These are phyloP conservation scores for Calonectria pauciramosa DNA, from an alignment of 2,329 filamentous ascomycete genomes.

Conservation along the genomic window DNA sequence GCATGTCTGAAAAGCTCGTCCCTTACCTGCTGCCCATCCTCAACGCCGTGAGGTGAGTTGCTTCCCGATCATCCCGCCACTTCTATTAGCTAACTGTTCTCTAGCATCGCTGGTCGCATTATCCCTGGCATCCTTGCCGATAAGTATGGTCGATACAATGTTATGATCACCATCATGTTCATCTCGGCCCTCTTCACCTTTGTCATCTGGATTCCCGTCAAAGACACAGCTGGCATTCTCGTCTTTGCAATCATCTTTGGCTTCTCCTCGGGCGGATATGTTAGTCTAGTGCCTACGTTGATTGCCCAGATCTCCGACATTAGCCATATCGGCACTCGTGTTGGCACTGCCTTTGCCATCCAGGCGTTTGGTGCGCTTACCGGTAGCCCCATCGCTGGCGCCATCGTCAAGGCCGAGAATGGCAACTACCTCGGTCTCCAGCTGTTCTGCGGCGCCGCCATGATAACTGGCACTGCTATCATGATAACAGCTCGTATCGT, in stretches of 20 bases:
- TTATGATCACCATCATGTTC: conserved; percentile 65
- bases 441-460: conserved; percentile 73
- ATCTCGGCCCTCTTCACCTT: conserved; percentile 62
- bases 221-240: conserved; percentile 69
- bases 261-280: conserved; percentile 76
- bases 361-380: conserved; percentile 75
- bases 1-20: conserved; percentile 57
- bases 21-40: conserved; percentile 70
- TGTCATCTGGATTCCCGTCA: conserved; percentile 63
- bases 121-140: conserved; percentile 64
- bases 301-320: conserved; percentile 80
- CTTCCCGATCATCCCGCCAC: too few species aligned
- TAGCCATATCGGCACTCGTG: conserved; percentile 76
- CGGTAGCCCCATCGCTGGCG: conserved; percentile 77
- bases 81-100: conserved; percentile 21
- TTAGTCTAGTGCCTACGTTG: conserved; percentile 73
- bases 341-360: conserved; percentile 73
- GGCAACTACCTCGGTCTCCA: conserved; percentile 72
- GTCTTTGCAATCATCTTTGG: conserved; percentile 78
- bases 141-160: conserved; percentile 60
- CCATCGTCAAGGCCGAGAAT: conserved; percentile 64
- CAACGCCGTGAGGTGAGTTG: conserved; percentile 62
- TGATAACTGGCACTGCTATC: conserved; percentile 48
- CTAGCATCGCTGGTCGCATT: conserved; percentile 65
- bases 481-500: conserved; percentile 50